A percentile compares a stretch with the other conserved stretches of the same genome.
Evolutionary conservation across 1,284 basidiomycete species (phyloP).

Genomic region (Fomitopsis palustris): DNA sequence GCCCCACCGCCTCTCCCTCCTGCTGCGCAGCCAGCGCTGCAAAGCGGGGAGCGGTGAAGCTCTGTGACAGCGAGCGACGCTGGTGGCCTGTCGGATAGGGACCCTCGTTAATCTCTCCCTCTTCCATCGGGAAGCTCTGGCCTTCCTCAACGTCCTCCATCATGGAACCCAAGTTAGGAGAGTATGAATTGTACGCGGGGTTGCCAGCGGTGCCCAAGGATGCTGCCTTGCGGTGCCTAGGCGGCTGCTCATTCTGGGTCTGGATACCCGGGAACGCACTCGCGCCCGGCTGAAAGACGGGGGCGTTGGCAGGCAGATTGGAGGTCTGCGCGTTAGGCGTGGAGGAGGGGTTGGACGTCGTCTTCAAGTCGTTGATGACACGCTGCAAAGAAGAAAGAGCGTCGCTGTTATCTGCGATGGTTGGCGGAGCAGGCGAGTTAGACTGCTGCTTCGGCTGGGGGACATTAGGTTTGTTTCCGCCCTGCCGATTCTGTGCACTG

Average conservation of each 20-base stretch:
- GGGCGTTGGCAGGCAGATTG: slow-evolving; percentile 59
- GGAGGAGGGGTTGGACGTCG: slow-evolving; percentile 55
- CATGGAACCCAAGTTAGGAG: slow-evolving; percentile 78
- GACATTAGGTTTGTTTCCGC: slow-evolving; percentile 32
- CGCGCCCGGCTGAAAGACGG: slow-evolving; percentile 68
- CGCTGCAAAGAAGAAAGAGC: slow-evolving; percentile 77
- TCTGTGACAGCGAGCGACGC: slow-evolving; percentile 71
- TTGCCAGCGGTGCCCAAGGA: slow-evolving; percentile 62
- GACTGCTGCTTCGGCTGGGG: slow-evolving; percentile 33
- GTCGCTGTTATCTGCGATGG: slow-evolving; percentile 58
- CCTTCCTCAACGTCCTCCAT: slow-evolving; percentile 74
- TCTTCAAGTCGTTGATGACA: slow-evolving; percentile 82
- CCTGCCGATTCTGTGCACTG: slow-evolving; percentile 46
- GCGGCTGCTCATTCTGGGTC: slow-evolving; percentile 41
- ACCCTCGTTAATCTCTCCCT: slow-evolving; percentile 70
- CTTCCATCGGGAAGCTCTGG: slow-evolving; percentile 51
- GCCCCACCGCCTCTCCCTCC: slow-evolving; percentile 64
- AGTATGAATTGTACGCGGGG: slow-evolving; percentile 61
- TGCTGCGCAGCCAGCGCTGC: slow-evolving; percentile 76
- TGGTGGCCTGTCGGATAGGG: slow-evolving; percentile 57
- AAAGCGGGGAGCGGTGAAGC: slow-evolving; percentile 84
- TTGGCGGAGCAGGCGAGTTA: slow-evolving; percentile 45
- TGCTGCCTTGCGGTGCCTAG: slow-evolving; percentile 74
- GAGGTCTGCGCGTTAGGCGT: slow-evolving; percentile 43
- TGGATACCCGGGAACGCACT: slow-evolving; percentile 48